phyloP scores from a whole-genome alignment of 169 alveolate species.

The Cryptosporidium bovis region DNA sequence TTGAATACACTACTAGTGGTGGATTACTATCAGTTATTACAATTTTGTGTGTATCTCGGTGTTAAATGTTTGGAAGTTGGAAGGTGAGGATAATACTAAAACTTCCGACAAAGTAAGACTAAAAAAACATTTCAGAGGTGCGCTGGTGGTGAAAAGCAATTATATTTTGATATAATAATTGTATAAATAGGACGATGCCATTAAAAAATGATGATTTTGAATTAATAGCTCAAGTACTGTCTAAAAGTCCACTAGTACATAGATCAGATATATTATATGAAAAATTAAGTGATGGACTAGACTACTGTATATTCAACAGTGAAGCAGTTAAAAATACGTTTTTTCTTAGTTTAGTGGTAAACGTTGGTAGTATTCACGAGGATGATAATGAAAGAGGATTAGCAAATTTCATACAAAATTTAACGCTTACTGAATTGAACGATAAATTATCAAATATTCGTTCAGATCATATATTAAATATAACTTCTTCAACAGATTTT shows the following conservation, averaged over 20 bases:
- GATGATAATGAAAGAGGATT: conserved; percentile 63
- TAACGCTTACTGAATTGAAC: conserved; percentile 28
- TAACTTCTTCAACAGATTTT: conserved; percentile 60
- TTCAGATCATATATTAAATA: not conserved
- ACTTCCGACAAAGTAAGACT: not conserved
- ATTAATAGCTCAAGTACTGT: conserved; percentile 9
- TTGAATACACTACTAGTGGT: too few species aligned
- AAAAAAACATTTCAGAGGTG: not conserved
- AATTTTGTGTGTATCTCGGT: too few species aligned
- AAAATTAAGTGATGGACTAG: conserved; percentile 54
- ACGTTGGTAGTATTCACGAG: conserved; percentile 64
- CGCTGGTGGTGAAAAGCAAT: too few species aligned
- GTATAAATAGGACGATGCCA: not conserved
- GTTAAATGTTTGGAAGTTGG: too few species aligned
- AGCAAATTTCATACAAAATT: conserved; percentile 54
- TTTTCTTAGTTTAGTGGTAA: conserved; percentile 16
- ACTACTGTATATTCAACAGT: conserved; percentile 51
- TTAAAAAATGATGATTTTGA: conserved; percentile 23
- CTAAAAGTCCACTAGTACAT: conserved; percentile 48
- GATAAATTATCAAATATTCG: conserved; percentile 10
- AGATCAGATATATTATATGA: conserved; percentile 61
- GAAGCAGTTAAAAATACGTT: conserved; percentile 35
- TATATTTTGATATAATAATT: too few species aligned
- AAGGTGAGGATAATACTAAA: too few species aligned
- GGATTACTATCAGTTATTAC: too few species aligned